Conservation (phyloP, 208 protist genomes). For the Acanthamoeba royreba region DNA sequence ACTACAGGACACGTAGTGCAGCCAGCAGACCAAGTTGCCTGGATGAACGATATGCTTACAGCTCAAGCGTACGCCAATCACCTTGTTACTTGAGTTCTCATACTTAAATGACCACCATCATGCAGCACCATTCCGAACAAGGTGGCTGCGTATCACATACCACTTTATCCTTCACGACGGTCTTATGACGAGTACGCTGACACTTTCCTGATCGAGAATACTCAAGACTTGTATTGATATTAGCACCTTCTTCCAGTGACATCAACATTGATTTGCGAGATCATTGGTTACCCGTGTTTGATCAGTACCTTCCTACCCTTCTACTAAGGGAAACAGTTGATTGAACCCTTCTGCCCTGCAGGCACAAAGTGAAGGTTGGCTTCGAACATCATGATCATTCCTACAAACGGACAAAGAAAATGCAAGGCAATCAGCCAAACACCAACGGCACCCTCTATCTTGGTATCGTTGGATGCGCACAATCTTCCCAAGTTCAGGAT, state of each 20-base stretch:
- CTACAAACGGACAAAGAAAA: not conserved
- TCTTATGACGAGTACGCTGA: not conserved
- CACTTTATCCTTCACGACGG: not conserved
- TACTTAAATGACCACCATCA: not conserved
- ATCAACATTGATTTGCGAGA: not conserved
- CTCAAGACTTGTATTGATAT: not conserved
- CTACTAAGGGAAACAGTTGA: not conserved
- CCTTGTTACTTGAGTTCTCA: not conserved
- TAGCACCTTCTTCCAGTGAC: not conserved
- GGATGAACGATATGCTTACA: not conserved
- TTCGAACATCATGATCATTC: slow-evolving; percentile 8
- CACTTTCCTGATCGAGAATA: not conserved
- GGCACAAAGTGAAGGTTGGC: not conserved
- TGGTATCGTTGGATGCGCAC: not conserved
- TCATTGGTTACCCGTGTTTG: not conserved
- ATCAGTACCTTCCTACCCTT: not conserved
- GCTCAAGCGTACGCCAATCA: not conserved
- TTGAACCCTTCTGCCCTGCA: not conserved
- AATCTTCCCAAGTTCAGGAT: not conserved
- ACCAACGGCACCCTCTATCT: not conserved
- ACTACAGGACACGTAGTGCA: not conserved
- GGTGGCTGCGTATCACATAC: not conserved
- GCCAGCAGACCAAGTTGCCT: not conserved
- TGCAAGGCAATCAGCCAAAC: not conserved
- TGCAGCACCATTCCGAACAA: not conserved